Evolutionary conservation across 1,284 basidiomycete genomes (phyloP), one percentile per base, ranked within the genome.

Genomic region (Coniferiporia sulphurascens): DNA sequence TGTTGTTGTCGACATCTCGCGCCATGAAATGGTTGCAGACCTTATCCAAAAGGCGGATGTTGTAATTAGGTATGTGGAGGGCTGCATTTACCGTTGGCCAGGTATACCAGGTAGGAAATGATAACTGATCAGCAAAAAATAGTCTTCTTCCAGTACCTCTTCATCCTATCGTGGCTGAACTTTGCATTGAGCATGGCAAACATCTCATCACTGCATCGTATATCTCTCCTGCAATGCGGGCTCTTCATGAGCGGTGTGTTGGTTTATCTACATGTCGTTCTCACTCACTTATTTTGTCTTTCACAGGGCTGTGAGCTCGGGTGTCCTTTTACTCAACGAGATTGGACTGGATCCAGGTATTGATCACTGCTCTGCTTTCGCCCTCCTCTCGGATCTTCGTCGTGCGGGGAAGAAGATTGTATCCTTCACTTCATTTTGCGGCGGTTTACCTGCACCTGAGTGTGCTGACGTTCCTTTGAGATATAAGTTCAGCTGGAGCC

Each of bases 401-500:
- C 72, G 76, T 0, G 75, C 88, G 65, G 78, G 79, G 12, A 87
- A 88, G 68, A 74, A 78, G 2, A 79, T 95, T 17, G 73, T 82
- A 0, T 91, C 91, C 0, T 98, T 97, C 72, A 86, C 87, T 1
- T 95, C 93, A 0, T 97, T 96, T 79, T 98, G 95, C 64, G 95
- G 95, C 12, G 95, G 95, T 1, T 76, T 98, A 12, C 95, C 95
- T 0, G 88, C 90, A 2, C 91, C 92, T 0, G 88, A 91, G 52
- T 77, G 74, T 17, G 73, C 72, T 53, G 82, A 81, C 36, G 84
- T 83, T 10, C 84, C 93, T 1, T 75, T 96, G 15, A 84, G 89
- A 35, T 98, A 98, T 74, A 97, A 97, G 72, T 98, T 98, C 71
- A 95, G 92, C 62, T 98, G 95, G 95, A 91, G 86, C 58, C 95